Evolutionary conservation across 2,329 filamentous ascomycete genomes (phyloP).

Genomic region (Aspergillus alliaceus): DNA sequence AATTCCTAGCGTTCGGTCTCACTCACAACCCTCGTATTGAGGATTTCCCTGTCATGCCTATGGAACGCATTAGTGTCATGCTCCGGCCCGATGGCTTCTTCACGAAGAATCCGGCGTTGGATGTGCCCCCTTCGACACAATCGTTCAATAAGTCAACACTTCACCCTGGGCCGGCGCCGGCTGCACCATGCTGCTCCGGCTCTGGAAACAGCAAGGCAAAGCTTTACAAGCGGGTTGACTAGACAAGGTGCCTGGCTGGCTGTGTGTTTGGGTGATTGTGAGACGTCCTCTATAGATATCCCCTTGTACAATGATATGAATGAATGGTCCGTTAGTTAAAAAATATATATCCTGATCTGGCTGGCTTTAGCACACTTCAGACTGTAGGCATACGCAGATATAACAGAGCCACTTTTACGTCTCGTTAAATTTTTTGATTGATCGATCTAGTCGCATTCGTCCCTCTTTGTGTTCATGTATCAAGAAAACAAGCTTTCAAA

Average conservation of each 20-base stretch:
- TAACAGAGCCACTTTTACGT: too few species aligned
- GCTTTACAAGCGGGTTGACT: slow-evolving; percentile 23
- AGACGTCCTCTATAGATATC: neutral
- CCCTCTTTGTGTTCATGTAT: too few species aligned
- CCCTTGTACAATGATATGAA: neutral
- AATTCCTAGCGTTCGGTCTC: slow-evolving; percentile 48
- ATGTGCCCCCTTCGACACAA: slow-evolving; percentile 46
- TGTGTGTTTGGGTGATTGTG: too few species aligned
- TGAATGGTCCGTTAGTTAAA: too few species aligned
- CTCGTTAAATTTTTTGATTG: too few species aligned
- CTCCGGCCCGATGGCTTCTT: slow-evolving; percentile 55
- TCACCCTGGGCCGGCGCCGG: slow-evolving; percentile 22
- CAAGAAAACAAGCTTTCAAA: too few species aligned
- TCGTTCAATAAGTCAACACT: slow-evolving; percentile 43
- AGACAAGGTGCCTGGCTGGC: neutral
- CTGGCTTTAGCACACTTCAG: too few species aligned
- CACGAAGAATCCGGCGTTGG: slow-evolving; percentile 51
- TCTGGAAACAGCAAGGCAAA: slow-evolving; percentile 28
- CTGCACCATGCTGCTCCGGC: slow-evolving; percentile 20
- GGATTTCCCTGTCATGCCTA: slow-evolving; percentile 69
- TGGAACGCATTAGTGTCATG: slow-evolving; percentile 53
- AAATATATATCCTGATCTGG: too few species aligned
- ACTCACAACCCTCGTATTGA: slow-evolving; percentile 66
- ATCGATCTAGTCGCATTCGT: too few species aligned
- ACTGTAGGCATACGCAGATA: too few species aligned